phyloP scores from a whole-genome alignment of 2,329 filamentous ascomycete species.

The Cladosporium velox region DNA sequence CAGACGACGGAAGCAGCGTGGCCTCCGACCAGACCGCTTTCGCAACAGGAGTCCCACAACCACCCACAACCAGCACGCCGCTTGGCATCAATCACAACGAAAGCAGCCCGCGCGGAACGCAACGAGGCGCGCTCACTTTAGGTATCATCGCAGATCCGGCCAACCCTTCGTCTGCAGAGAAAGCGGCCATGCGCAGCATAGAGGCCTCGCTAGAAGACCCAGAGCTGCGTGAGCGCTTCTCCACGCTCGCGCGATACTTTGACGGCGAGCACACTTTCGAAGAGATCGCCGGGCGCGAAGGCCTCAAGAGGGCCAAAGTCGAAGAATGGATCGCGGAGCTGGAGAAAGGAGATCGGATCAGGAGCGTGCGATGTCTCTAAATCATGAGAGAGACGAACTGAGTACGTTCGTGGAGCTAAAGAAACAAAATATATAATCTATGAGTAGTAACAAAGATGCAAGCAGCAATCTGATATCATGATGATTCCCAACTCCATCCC shows the following conservation, averaged over 20 bases:
- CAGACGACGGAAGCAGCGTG: slow-evolving; percentile 15
- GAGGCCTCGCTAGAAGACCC: slow-evolving; percentile 42
- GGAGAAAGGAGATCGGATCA: slow-evolving; percentile 66
- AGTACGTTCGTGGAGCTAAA: not conserved
- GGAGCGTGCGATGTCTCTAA: slow-evolving; percentile 38
- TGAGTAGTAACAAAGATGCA: not conserved
- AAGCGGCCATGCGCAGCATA: slow-evolving; percentile 18
- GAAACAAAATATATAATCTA: not conserved
- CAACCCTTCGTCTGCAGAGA: slow-evolving; percentile 25
- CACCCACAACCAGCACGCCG: not conserved
- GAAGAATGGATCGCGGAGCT: slow-evolving; percentile 60
- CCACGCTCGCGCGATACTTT: slow-evolving; percentile 77
- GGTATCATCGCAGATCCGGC: slow-evolving; percentile 29
- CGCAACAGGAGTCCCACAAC: slow-evolving; percentile 6
- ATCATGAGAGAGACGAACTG: not conserved
- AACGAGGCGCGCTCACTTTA: not conserved
- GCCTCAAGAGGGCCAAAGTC: slow-evolving; percentile 70
- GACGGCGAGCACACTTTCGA: slow-evolving; percentile 85
- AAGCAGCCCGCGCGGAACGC: not conserved
- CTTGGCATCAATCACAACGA: not conserved
- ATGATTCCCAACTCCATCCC: no score
- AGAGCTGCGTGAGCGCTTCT: slow-evolving; percentile 68
- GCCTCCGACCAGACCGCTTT: slow-evolving; percentile 18
- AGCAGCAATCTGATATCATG: not conserved
- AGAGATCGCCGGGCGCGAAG: slow-evolving; percentile 60